These are phyloP conservation scores for Rhododendron griersonianum DNA, from an alignment of 148 eudicot genomes.

Conservation along the genomic window DNA sequence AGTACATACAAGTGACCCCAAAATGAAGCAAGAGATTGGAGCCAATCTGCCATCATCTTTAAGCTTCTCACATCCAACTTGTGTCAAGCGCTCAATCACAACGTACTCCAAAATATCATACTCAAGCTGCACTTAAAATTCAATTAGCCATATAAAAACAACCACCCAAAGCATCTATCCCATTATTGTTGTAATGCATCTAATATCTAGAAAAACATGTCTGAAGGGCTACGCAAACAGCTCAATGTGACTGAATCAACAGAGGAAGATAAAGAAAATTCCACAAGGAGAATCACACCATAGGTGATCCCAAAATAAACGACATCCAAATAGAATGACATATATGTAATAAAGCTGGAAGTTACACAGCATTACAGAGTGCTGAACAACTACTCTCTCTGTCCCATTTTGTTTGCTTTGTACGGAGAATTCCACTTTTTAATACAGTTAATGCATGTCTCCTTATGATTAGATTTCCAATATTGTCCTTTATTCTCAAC, in stretches of 20 bases:
- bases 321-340: too few species aligned
- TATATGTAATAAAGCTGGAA: not conserved
- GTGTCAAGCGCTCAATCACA: slow-evolving; percentile 89
- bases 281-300: not conserved
- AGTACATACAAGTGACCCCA: slow-evolving; percentile 97
- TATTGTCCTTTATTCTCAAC: not conserved
- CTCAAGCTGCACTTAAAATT: slow-evolving; percentile 56
- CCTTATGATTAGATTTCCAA: not conserved
- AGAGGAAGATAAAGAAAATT: not conserved
- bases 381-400: not conserved
- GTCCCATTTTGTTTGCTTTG: not conserved
- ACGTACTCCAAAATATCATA: slow-evolving; percentile 96
- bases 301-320: not conserved
- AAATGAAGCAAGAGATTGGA: slow-evolving; percentile 93
- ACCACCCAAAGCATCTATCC: not conserved
- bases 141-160: not conserved
- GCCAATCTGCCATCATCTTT: slow-evolving; percentile 99
- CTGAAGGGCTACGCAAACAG: not conserved
- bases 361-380: not conserved
- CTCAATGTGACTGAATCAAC: not conserved
- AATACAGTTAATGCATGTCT: not conserved
- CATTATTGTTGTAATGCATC: not conserved
- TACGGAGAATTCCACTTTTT: not conserved
- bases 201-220: not conserved
- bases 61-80: slow-evolving; percentile 85